A percentile compares a stretch with the other conserved stretches of the same genome.
Evolutionary conservation across 2,329 filamentous ascomycete genomes (phyloP).

Genomic region (Penicillium sp.): DNA sequence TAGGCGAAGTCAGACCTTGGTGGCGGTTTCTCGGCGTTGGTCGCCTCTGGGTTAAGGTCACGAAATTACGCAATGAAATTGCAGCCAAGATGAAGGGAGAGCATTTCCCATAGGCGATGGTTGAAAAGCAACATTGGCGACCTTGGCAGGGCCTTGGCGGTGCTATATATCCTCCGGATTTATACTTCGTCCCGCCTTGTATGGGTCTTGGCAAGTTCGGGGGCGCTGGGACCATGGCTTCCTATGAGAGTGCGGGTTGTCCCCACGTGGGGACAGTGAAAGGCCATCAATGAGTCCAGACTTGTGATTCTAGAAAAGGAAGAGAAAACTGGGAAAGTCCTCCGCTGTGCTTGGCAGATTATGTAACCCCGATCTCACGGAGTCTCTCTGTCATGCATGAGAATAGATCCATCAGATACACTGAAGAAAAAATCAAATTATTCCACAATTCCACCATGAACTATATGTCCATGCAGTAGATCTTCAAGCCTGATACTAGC

Average conservation of each 20-base stretch:
- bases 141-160: conserved; percentile 21
- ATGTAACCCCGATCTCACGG: background rate
- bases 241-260: conserved; percentile 14
- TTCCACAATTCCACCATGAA: background rate
- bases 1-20: conserved; percentile 8
- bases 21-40: conserved; percentile 9
- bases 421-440: background rate
- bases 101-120: background rate
- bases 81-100: conserved; percentile 1
- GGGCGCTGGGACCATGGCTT: conserved; percentile 7
- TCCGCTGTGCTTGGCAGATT: background rate
- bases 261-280: conserved; percentile 6
- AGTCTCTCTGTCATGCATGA: background rate
- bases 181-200: conserved; percentile 1
- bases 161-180: background rate
- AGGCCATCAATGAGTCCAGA: background rate
- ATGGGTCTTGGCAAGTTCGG: conserved; percentile 15
- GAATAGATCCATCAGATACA: no score
- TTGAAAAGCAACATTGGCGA: conserved; percentile 15
- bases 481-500: background rate
- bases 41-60: conserved; percentile 1
- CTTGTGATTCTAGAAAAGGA: background rate
- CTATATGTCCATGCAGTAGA: background rate
- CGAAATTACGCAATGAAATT: conserved; percentile 11
- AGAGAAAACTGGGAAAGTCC: background rate